phyloP scores from a whole-genome alignment of 805 yeast species.

The Candida golubevii region DNA sequence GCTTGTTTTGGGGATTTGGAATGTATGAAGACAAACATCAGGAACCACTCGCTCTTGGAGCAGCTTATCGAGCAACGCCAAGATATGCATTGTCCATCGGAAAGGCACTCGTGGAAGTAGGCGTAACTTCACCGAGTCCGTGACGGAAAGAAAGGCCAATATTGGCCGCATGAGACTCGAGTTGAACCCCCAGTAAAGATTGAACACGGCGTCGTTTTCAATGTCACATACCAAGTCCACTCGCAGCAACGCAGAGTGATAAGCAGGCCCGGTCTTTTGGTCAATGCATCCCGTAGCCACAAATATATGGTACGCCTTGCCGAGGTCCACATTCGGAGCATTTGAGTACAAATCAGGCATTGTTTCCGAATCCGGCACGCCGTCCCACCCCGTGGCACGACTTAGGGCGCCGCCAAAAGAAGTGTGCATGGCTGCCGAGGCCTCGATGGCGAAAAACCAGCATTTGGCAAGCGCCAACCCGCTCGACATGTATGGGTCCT shows the following conservation, averaged over 20 bases:
- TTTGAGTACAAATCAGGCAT: slow-evolving; percentile 2
- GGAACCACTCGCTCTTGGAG: slow-evolving; percentile 25
- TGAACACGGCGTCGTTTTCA: slow-evolving; percentile 20
- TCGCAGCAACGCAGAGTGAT: slow-evolving; percentile 28
- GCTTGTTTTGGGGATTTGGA: slow-evolving; percentile 22
- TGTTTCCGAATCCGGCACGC: not conserved
- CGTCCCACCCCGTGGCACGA: slow-evolving; percentile 1
- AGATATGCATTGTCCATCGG: slow-evolving; percentile 13
- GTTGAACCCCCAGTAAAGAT: slow-evolving; percentile 32
- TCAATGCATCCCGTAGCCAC: slow-evolving; percentile 31
- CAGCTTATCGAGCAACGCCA: slow-evolving; percentile 15
- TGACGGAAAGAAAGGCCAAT: slow-evolving; percentile 23
- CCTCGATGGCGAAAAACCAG: slow-evolving; percentile 27
- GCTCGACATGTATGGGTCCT: slow-evolving; percentile 12
- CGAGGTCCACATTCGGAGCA: slow-evolving; percentile 5
- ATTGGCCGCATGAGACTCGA: slow-evolving; percentile 23
- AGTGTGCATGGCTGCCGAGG: slow-evolving; percentile 19
- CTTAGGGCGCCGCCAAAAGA: slow-evolving; percentile 13
- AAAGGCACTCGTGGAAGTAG: slow-evolving; percentile 17
- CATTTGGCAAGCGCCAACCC: slow-evolving; percentile 25
- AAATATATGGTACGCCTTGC: slow-evolving; percentile 17
- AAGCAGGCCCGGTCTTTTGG: slow-evolving; percentile 23
- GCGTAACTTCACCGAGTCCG: slow-evolving; percentile 22
- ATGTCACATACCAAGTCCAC: slow-evolving; percentile 22
- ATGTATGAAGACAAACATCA: slow-evolving; percentile 16